These are phyloP conservation scores for Bryum argenteum DNA, from an alignment of 225 moss, liverwort and hornwort genomes.

Conservation along the genomic window DNA sequence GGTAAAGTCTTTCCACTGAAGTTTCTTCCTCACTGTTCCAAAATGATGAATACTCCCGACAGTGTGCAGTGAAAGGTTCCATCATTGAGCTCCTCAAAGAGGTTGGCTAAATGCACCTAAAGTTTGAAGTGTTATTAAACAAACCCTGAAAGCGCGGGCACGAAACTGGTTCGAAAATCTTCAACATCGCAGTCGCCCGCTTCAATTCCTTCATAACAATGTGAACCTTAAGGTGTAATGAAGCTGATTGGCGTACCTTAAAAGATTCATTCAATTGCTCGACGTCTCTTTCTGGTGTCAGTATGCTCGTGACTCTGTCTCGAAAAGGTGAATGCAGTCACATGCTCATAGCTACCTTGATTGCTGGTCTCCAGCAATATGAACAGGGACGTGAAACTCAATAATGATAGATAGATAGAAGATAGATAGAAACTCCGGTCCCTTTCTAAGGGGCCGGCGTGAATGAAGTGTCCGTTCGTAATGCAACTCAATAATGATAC, in stretches of 20 bases:
- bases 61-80: neutral
- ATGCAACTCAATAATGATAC: slow-evolving; percentile 19
- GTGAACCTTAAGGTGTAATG: neutral
- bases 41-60: neutral
- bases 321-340: slow-evolving; percentile 25
- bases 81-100: neutral
- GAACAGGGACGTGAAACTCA: slow-evolving; percentile 8
- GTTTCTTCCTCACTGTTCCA: neutral
- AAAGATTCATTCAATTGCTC: slow-evolving; percentile 1
- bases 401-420: too few relatives aligned
- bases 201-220: neutral
- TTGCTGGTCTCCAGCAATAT: slow-evolving; percentile 19
- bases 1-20: neutral
- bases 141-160: neutral
- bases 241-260: neutral
- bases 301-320: slow-evolving; percentile 24
- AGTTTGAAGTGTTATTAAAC: too few relatives aligned
- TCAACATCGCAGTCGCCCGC: neutral
- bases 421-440: too few relatives aligned
- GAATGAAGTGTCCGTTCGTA: too few relatives aligned
- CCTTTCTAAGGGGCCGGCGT: too few relatives aligned
- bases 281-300: slow-evolving; percentile 19
- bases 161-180: neutral
- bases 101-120: neutral
- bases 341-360: slow-evolving; percentile 29